A percentile compares a stretch with the other conserved stretches of the same genome.
These are phyloP conservation scores for Phanerochaete carnosa DNA, from an alignment of 768 basidiomycete genomes.

Conservation along the genomic window DNA sequence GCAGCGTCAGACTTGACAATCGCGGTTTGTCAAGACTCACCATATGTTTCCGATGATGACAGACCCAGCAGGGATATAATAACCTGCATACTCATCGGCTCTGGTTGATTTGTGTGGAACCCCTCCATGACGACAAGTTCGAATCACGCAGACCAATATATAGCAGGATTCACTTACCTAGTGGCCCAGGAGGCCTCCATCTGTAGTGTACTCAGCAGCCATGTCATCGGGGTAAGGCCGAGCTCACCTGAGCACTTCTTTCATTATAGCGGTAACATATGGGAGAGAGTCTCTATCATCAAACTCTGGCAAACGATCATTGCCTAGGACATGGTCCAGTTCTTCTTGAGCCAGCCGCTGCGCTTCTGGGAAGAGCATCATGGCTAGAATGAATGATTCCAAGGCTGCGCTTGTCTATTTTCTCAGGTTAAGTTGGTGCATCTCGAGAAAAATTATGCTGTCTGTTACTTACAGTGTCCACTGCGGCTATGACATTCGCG, in stretches of 20 bases:
- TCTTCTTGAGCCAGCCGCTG: slow-evolving; percentile 6
- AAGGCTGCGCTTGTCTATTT: neutral
- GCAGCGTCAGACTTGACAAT: neutral
- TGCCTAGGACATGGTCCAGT: slow-evolving; percentile 23
- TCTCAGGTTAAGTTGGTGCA: neutral
- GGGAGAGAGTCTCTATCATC: slow-evolving; percentile 13
- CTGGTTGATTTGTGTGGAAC: neutral
- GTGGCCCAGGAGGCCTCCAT: neutral
- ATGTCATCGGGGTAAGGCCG: no score
- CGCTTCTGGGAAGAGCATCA: slow-evolving; percentile 18
- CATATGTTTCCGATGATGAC: neutral
- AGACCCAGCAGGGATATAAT: neutral
- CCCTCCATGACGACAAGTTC: no score
- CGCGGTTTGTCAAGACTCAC: neutral
- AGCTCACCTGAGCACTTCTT: no score
- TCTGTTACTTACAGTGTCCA: neutral
- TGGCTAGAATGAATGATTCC: slow-evolving; percentile 20
- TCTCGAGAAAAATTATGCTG: no score
- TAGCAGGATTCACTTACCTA: neutral
- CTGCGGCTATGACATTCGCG: neutral
- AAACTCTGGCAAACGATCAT: slow-evolving; percentile 22
- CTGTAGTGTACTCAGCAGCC: no score
- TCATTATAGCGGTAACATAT: slow-evolving; percentile 19
- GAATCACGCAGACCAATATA: no score
- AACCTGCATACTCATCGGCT: neutral